Evolutionary conservation across 2,329 filamentous ascomycete genomes (phyloP), one percentile per base, ranked within the genome.

Genomic region (Stemphylium beticola): DNA sequence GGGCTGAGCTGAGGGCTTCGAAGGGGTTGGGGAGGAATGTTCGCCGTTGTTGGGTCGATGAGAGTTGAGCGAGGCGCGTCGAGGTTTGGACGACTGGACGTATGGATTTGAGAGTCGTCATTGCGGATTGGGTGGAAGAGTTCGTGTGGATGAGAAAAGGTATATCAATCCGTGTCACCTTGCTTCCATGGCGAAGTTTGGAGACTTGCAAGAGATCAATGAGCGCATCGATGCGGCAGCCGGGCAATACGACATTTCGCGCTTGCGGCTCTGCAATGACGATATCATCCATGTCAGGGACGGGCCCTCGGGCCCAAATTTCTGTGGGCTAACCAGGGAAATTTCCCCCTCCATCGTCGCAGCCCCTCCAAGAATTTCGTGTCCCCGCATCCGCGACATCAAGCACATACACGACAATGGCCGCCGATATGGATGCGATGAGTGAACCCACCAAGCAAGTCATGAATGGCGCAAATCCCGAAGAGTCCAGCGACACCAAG

Each of bases 21-120:
- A 60, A 83, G 76, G 20, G 74, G 64, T 79, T 77, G 40, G 74
- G 67, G 53, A 79, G 66, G 71, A 80, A 81, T 52, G 69, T 67
- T n/a, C 79, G 77, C n/a, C 57, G 66, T 55, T 72, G 69, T 26
- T 49, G 55, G 42, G 41, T 52, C 42, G 48, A 36, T 39, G 37
- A 57, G 57, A 34, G 22, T 18, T 31, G 40, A 14, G 10, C 17
- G 22, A 39, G 39, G 20, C 46, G 52, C 69, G 68, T 64, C 17
- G 24, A 43, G 29, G 55, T 24, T 29, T 53, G 54, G 17, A 53
- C 26, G 66, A 73, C 82, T 80, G 49, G 71, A 55, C 64, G 81
- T n/a, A 50, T 36, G 31, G 47, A 32, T 24, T 47, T 52, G 29
- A 58, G 42, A 66, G 72, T 82, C 7, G 68, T 58, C 71, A 74